Conservation (phyloP, 768 basidiomycete species). For the Leccinum barrowsii region DNA sequence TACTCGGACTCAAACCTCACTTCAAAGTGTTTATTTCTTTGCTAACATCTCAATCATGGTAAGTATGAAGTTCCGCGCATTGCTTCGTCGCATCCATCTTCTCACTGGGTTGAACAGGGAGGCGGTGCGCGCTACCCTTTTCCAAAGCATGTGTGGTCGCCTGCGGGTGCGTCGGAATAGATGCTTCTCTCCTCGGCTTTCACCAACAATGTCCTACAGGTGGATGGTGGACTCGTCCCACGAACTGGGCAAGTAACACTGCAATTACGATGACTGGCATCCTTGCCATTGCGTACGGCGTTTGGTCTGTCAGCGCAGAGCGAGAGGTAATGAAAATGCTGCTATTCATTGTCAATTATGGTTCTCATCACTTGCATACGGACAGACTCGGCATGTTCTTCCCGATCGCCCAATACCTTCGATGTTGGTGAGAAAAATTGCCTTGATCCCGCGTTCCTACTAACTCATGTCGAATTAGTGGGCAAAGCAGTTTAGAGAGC, state of each 20-base stretch:
- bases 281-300: constrained; percentile 56
- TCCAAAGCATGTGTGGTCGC: constrained; percentile 94
- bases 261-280: constrained; percentile 70
- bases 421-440: constrained; percentile 52
- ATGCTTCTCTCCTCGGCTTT: neutral
- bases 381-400: constrained; percentile 53
- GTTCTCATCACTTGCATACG: constrained; percentile 4
- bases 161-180: constrained; percentile 56
- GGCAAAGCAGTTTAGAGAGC: constrained; percentile 47
- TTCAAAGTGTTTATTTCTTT: no score
- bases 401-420: constrained; percentile 76
- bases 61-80: neutral
- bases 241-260: constrained; percentile 88
- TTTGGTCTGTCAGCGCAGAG: constrained; percentile 72
- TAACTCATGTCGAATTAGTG: constrained; percentile 33
- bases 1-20: no score
- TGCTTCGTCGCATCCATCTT: neutral
- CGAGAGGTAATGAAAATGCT: constrained; percentile 55
- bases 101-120: constrained; percentile 44
- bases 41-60: neutral
- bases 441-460: neutral
- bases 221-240: constrained; percentile 93
- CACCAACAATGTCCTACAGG: constrained; percentile 41
- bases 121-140: constrained; percentile 88
- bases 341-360: neutral